Evolutionary conservation across 306 rosid species (phyloP).

Genomic region (Cicer bijugum): DNA sequence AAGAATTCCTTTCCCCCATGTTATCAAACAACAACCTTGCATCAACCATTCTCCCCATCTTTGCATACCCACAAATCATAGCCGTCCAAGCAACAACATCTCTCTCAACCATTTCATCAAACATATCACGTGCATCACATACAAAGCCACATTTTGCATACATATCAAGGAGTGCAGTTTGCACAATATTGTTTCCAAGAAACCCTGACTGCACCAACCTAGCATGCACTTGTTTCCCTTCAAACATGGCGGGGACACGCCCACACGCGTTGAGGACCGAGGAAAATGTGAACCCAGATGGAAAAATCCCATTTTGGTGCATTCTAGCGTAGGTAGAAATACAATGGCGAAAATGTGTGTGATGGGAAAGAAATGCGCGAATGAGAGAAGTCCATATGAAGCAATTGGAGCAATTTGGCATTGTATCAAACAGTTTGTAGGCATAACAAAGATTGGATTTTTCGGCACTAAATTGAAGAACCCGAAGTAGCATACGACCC

Average conservation of each 20-base stretch:
- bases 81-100: constrained; percentile 79
- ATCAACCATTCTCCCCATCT: constrained; percentile 69
- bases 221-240: constrained; percentile 67
- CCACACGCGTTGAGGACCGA: constrained; percentile 71
- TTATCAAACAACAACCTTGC: constrained; percentile 63
- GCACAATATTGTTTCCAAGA: constrained; percentile 61
- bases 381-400: constrained; percentile 73
- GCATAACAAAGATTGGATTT: constrained; percentile 56
- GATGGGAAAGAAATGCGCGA: constrained; percentile 49
- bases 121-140: constrained; percentile 58
- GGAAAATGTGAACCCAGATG: constrained; percentile 69
- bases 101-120: constrained; percentile 60
- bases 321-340: constrained; percentile 59
- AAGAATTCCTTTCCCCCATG: constrained; percentile 58
- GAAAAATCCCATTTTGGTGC: constrained; percentile 58
- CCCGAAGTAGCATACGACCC: constrained; percentile 47
- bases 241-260: constrained; percentile 46
- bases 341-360: constrained; percentile 45
- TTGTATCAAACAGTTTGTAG: constrained; percentile 61
- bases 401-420: constrained; percentile 49
- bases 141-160: constrained; percentile 68
- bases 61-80: constrained; percentile 67
- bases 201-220: constrained; percentile 57
- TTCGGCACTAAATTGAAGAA: constrained; percentile 38
- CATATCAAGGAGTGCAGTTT: constrained; percentile 69